Base-by-base conservation (phyloP, 2,329 filamentous ascomycete genomes). In the Ophiostoma sp. region DNA sequence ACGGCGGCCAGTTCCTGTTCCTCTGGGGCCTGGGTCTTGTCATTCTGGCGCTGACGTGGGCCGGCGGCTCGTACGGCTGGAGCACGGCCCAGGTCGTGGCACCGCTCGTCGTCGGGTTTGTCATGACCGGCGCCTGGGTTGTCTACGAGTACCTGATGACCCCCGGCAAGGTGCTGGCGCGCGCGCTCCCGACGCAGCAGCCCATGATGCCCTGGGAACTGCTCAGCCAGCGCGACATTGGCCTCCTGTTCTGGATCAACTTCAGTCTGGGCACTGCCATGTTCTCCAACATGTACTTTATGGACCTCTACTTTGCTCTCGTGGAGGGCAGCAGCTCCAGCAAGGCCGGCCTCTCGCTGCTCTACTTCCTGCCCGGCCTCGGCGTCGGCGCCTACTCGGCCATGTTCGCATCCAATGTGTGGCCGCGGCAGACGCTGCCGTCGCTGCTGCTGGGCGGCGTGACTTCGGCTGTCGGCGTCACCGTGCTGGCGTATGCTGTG, bases 281-380 rank as follows among this genome's bases (percentile, higher is more conserved):
- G 80, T 85, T 48, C 33, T 79, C 78, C 85, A 85, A 80, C 73
- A 85, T 90, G 74, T 91, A 91, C 77, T 91, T 90, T 74, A 85
- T 89, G 73, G 86, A 86, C 23, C 83, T 90, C n/a, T 91, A 90
- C 77, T 91, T 90, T 76, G 85, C 86, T 1, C 78, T 89, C 10
- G 87, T 90, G 57, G 67, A 71, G 33, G 67, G 67, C 60, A 57
- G 85, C 72, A 76, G 73, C 73, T 36, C 81, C 79, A 36, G 83
- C 33, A 75, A 84, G 67, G 82, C 87, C 3, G 70, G 70, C 10
- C 7, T 69, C 20, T 67, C 70, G 71, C 79, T 91, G 17, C 77
- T 90, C 1, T 90, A 84, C 76, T 91, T 88, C 73, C 82, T 87
- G 1, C 88, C 88, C 0, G 89, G 89, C 0, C 78, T 90, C 8